These are phyloP conservation scores for Excoecaria cochinchinensis DNA, from an alignment of 345 rosid genomes.

Conservation along the genomic window DNA sequence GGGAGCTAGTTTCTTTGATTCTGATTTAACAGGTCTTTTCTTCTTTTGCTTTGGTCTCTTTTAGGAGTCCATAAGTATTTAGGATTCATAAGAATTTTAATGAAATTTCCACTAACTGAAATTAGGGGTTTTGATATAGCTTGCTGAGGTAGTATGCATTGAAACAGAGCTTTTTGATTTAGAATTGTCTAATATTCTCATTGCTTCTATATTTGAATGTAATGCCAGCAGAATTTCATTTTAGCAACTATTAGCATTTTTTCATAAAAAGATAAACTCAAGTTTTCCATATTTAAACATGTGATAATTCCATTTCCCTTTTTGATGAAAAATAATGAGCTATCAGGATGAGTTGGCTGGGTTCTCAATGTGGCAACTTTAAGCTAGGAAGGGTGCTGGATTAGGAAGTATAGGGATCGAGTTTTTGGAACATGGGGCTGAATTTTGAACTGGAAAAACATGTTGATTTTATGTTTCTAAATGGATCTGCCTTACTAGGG, in stretches of 20 bases:
- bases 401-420: neutral
- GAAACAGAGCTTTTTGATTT: neutral
- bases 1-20: slow-evolving; percentile 97
- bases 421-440: neutral
- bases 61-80: neutral
- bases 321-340: neutral
- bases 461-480: neutral
- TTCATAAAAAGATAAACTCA: neutral
- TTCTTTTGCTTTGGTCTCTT: neutral
- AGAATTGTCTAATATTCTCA: neutral
- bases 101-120: neutral
- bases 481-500: neutral
- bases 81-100: neutral
- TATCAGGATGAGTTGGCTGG: neutral
- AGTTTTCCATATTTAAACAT: neutral
- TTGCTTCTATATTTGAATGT: neutral
- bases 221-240: neutral
- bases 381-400: neutral
- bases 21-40: slow-evolving; percentile 79
- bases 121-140: neutral
- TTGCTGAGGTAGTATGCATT: neutral
- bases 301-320: neutral
- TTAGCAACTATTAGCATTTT: neutral
- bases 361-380: neutral
- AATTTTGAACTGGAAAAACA: neutral